Conservation (phyloP, 1,284 basidiomycete genomes). For the Rhodotorula glutinis region DNA sequence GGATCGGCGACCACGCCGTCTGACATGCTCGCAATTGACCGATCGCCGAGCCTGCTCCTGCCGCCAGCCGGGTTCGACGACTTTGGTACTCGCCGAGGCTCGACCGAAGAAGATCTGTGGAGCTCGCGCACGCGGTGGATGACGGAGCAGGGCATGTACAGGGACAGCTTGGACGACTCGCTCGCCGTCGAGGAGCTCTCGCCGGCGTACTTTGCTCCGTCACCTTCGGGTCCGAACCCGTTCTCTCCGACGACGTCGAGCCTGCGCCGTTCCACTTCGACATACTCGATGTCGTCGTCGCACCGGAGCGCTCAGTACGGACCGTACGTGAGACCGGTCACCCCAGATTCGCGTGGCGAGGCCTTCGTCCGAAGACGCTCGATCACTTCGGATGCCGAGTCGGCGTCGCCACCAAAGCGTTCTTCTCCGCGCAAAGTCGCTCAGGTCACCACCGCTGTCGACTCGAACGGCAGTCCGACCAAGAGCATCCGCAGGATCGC, state of each 20-base stretch:
- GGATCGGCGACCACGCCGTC: neutral
- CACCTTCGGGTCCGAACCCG: neutral
- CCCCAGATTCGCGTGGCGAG: neutral
- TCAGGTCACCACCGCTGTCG: conserved; percentile 1
- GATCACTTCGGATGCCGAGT: neutral
- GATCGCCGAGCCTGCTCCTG: neutral
- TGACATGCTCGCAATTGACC: neutral
- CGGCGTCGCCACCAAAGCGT: neutral
- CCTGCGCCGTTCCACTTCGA: neutral
- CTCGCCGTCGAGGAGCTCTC: neutral
- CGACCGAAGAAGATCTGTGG: neutral
- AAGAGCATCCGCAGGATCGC: conserved; percentile 6
- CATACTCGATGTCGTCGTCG: neutral
- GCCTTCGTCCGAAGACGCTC: neutral
- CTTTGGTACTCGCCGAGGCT: neutral
- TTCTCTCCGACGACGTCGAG: neutral
- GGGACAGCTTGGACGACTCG: neutral
- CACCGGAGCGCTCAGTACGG: neutral
- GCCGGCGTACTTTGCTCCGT: neutral
- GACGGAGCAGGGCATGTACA: neutral
- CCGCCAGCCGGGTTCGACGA: neutral
- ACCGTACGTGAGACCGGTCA: neutral
- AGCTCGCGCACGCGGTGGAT: neutral
- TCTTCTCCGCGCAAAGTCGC: neutral
- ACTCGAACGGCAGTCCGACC: conserved; percentile 14